Evolutionary conservation across 495 filamentous ascomycete species (phyloP).

Genomic region (Tuber borchii): DNA sequence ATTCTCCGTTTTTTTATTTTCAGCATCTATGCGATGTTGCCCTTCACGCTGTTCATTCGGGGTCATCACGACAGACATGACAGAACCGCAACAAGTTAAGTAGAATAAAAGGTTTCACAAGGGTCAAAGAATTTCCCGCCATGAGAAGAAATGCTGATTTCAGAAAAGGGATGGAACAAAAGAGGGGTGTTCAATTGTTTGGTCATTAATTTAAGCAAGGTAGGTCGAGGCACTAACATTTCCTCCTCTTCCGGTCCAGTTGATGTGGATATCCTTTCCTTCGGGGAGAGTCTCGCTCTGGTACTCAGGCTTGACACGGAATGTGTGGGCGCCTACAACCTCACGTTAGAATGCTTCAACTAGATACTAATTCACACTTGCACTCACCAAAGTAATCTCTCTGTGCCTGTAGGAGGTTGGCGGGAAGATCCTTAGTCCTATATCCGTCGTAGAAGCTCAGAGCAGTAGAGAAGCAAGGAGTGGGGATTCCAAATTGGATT

Average conservation of each 20-base stretch:
- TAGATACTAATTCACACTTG: not conserved
- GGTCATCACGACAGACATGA: not conserved
- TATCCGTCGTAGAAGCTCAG: constrained; percentile 98
- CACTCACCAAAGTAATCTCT: constrained; percentile 79
- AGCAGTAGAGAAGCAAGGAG: constrained; percentile 90
- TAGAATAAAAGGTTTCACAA: not conserved
- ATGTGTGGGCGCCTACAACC: constrained; percentile 79
- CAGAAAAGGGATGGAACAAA: constrained; percentile 6
- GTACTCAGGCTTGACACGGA: constrained; percentile 88
- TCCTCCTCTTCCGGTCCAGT: constrained; percentile 98
- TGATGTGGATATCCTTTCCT: constrained; percentile 91
- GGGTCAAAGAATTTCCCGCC: not conserved
- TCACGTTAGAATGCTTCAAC: not conserved
- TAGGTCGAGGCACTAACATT: constrained; percentile 96
- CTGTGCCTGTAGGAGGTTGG: constrained; percentile 96
- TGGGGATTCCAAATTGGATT: constrained; percentile 87
- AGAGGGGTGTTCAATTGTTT: constrained; percentile 7
- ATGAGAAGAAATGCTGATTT: not conserved
- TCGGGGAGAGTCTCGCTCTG: constrained; percentile 77
- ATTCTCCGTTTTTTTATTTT: not conserved
- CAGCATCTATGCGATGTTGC: not conserved
- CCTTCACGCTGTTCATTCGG: not conserved
- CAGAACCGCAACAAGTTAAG: not conserved
- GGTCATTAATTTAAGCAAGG: constrained; percentile 62
- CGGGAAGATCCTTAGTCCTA: constrained; percentile 87